Percentiles rank a stretch among this genome's conserved stretches.
Evolutionary conservation across 2,329 filamentous ascomycete genomes (phyloP).

Genomic region (Sordariomycetes sp.): DNA sequence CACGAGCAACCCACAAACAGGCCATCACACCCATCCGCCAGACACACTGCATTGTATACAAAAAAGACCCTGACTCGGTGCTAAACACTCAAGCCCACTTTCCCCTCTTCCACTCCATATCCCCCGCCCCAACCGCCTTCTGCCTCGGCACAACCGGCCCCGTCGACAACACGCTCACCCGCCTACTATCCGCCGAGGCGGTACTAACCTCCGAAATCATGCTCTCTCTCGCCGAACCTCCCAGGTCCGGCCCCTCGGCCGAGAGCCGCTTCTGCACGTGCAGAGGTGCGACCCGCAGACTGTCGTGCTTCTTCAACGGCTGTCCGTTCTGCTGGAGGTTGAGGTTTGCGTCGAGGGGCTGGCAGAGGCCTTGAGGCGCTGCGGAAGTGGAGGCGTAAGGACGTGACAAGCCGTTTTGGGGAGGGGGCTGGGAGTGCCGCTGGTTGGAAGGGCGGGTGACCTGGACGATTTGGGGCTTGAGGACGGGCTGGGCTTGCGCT

Average conservation of each 20-base stretch:
- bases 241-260: background rate
- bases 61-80: background rate
- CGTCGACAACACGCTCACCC: constrained; percentile 2
- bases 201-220: constrained; percentile 1
- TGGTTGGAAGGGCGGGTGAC: constrained; percentile 1
- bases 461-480: constrained; percentile 10
- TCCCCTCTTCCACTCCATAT: constrained; percentile 16
- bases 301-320: background rate
- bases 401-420: background rate
- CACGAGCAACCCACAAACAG: no score
- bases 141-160: constrained; percentile 5
- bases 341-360: background rate
- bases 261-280: background rate
- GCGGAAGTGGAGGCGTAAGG: background rate
- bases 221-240: background rate
- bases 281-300: background rate
- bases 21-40: no score
- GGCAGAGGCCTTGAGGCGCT: background rate
- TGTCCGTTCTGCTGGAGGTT: background rate
- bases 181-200: background rate
- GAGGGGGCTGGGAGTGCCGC: background rate
- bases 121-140: constrained; percentile 12
- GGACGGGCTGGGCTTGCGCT: constrained; percentile 9
- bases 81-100: background rate
- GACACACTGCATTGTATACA: background rate